Evolutionary conservation across 108 stramenopile species (phyloP), one percentile per base, ranked within the genome.

Genomic region (Fragilaria radians): DNA sequence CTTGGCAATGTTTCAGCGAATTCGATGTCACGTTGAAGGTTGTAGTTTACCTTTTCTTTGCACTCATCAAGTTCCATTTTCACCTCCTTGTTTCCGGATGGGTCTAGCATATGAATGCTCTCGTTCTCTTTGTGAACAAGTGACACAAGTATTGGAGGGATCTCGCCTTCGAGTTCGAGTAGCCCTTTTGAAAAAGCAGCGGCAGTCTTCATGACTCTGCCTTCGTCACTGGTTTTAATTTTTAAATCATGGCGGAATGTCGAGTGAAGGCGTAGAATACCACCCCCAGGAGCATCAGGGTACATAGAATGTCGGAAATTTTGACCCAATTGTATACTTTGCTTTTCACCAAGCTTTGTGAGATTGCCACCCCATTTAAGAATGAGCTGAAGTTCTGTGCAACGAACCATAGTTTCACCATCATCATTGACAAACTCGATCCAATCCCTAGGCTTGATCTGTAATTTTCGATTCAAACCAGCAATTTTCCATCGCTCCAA

Each of bases 321-420:
- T 32, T 88, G 80, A 4, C 98, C 98, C 32, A 99, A 77, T 54
- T 67, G 66, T 65, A 93, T 85, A 1, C 97, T 94, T 74, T 99
- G 98, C 61, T 88, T 73, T 57, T 86, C 77, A 5, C 96, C 96
- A 32, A 95, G 71, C 58, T 94, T 85, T 21, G 96, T 98, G 53
- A 99, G 77, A 55, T 96, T 96, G 0, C 98, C 98, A 11, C 98
- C 98, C 97, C 97, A 99, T 79, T 99, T 99, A 19, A 99, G 74
- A 54, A 99, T 92, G 3, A 99, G 64, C 57, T 93, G 92, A 18
- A 97, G 72, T 68, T 90, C 69, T 5, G 73, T 70, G 54, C 83
- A 83, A 56, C 63, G 70, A 28, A 69, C 28, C n/a, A 54, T 58
- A 17, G 47, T 66, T 17, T 64, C 42, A 9, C 81, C 89, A 11